These are phyloP conservation scores for Phlyctochytrium arcticum DNA, from an alignment of 192 early-diverging fungal genomes.

Conservation along the genomic window DNA sequence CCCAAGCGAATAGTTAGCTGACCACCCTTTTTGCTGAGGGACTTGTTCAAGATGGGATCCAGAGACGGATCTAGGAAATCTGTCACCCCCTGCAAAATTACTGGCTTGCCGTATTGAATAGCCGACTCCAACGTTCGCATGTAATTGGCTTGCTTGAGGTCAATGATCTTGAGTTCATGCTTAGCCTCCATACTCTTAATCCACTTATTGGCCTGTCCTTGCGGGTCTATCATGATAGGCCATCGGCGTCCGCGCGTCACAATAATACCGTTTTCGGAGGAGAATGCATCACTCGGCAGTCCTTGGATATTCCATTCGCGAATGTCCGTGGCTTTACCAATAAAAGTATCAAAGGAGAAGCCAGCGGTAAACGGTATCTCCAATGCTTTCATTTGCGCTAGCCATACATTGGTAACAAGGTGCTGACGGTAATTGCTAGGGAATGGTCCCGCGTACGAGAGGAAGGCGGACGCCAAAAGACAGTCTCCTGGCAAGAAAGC, in stretches of 20 bases:
- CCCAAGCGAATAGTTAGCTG: conserved; percentile 50
- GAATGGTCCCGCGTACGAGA: conserved; percentile 60
- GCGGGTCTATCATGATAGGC: conserved; percentile 61
- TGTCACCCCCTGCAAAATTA: conserved; percentile 50
- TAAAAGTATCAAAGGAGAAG: conserved; percentile 50
- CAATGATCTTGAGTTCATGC: conserved; percentile 54
- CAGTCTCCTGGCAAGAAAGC: conserved; percentile 53
- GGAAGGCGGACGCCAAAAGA: conserved; percentile 53
- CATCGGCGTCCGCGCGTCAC: conserved; percentile 53
- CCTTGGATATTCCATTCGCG: conserved; percentile 61
- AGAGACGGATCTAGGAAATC: conserved; percentile 54
- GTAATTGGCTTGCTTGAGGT: conserved; percentile 54
- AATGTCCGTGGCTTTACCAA: conserved; percentile 59
- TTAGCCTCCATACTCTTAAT: conserved; percentile 60
- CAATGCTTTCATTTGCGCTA: conserved; percentile 50
- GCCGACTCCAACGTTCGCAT: conserved; percentile 52
- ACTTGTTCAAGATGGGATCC: conserved; percentile 58
- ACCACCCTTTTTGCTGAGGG: conserved; percentile 54
- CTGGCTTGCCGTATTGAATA: conserved; percentile 57
- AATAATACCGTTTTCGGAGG: conserved; percentile 60
- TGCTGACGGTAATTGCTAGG: conserved; percentile 51
- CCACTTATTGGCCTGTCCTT: conserved; percentile 61
- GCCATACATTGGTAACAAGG: conserved; percentile 46
- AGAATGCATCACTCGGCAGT: conserved; percentile 57
- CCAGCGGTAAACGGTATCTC: conserved; percentile 54